Percentiles rank a stretch among this genome's conserved stretches.
Evolutionary conservation across 768 basidiomycete genomes (phyloP).

Genomic region (Strobilomyces confusus): DNA sequence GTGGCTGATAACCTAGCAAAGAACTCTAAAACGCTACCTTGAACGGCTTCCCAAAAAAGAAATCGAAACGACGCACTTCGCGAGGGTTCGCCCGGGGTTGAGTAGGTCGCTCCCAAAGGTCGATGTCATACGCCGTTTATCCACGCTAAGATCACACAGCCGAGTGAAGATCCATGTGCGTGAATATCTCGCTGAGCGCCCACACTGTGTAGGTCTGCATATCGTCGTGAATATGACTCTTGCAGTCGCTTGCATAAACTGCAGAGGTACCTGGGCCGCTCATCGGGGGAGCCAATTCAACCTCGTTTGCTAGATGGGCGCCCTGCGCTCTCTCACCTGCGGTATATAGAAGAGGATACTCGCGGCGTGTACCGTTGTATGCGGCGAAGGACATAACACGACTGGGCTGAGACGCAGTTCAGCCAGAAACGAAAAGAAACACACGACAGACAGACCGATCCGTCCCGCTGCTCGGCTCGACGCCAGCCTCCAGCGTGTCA

Average conservation of each 20-base stretch:
- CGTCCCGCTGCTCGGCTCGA: conserved; percentile 52
- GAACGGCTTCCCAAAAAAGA: no score
- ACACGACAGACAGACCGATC: conserved; percentile 42
- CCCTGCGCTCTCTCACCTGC: conserved; percentile 51
- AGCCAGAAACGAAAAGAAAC: background rate
- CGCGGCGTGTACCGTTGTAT: conserved; percentile 54
- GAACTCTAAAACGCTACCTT: no score
- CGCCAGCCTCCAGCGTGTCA: no score
- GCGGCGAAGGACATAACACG: conserved; percentile 55
- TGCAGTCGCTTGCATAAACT: conserved; percentile 1
- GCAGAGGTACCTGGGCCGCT: conserved; percentile 36
- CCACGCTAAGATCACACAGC: conserved; percentile 52
- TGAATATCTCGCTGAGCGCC: conserved; percentile 61
- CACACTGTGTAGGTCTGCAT: conserved; percentile 47
- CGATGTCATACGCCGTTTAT: conserved; percentile 43
- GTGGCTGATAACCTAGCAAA: no score
- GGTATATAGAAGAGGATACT: conserved; percentile 64
- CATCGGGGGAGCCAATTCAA: conserved; percentile 25
- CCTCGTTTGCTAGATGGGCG: conserved; percentile 20
- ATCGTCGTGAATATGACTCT: background rate
- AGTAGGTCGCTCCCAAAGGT: conserved; percentile 34
- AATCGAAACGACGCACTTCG: conserved; percentile 29
- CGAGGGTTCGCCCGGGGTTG: conserved; percentile 42
- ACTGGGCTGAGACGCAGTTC: conserved; percentile 51
- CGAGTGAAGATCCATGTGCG: conserved; percentile 66